A percentile compares a stretch with the other conserved stretches of the same genome.
Conservation (phyloP, 2,329 filamentous ascomycete species). For the Cytospora leucostoma region DNA sequence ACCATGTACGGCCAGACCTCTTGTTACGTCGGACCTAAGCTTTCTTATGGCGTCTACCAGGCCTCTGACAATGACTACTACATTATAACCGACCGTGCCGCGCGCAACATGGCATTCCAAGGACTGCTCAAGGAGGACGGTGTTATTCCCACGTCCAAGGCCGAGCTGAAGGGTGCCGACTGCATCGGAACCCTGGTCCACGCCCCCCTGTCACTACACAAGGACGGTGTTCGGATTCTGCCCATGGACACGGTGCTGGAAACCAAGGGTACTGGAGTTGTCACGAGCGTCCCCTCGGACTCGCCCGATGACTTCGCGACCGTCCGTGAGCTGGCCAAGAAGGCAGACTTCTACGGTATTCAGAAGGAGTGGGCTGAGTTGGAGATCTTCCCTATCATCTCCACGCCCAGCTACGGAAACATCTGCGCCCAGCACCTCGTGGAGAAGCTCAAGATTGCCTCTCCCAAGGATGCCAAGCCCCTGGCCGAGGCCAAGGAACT, state of each 20-base stretch:
- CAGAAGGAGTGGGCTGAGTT: slow-evolving; percentile 94
- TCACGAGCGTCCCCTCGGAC: slow-evolving; percentile 93
- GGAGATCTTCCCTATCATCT: slow-evolving; percentile 85
- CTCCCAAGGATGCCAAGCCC: slow-evolving; percentile 89
- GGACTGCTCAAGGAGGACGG: slow-evolving; percentile 79
- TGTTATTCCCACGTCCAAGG: slow-evolving; percentile 67
- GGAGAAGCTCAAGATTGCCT: slow-evolving; percentile 93
- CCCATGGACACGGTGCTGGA: slow-evolving; percentile 94
- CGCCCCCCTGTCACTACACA: slow-evolving; percentile 85
- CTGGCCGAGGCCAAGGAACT: slow-evolving; percentile 93
- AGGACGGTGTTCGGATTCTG: slow-evolving; percentile 79
- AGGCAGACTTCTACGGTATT: slow-evolving; percentile 94
- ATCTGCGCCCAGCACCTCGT: slow-evolving; percentile 81
- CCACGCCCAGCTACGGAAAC: slow-evolving; percentile 85
- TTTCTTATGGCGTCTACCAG: slow-evolving; percentile 88
- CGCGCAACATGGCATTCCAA: slow-evolving; percentile 95
- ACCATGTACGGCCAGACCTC: slow-evolving; percentile 99
- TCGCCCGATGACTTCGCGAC: slow-evolving; percentile 95
- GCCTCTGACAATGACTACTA: slow-evolving; percentile 77
- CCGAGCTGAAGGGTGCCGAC: slow-evolving; percentile 74
- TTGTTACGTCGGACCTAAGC: slow-evolving; percentile 90
- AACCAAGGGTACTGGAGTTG: slow-evolving; percentile 94
- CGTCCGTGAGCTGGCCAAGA: slow-evolving; percentile 84
- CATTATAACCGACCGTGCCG: slow-evolving; percentile 76
- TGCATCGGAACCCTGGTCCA: slow-evolving; percentile 87